phyloP scores from a whole-genome alignment of 2,329 filamentous ascomycete genomes.

The Coniochaeta prunicola region DNA sequence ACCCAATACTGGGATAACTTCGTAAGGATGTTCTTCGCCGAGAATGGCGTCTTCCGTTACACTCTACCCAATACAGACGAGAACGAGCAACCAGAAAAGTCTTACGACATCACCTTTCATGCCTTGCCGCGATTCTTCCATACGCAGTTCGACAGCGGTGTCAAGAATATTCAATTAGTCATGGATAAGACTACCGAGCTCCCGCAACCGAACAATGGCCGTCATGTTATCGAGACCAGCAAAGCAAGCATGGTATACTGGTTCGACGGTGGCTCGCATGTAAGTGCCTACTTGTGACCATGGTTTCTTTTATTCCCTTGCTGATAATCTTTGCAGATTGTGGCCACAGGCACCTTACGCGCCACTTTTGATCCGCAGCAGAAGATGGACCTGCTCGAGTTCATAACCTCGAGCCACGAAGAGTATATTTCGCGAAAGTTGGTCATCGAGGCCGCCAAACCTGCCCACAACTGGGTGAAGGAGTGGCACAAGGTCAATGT shows the following conservation, averaged over 20 bases:
- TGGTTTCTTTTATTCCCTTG: neutral
- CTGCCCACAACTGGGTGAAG: constrained; percentile 57
- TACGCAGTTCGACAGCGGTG: constrained; percentile 80
- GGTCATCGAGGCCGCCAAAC: constrained; percentile 54
- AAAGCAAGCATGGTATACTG: constrained; percentile 82
- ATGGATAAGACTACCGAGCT: constrained; percentile 55
- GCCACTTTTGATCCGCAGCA: constrained; percentile 73
- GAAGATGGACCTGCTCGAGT: constrained; percentile 80
- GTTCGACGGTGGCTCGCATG: constrained; percentile 77
- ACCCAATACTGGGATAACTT: constrained; percentile 73
- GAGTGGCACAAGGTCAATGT: constrained; percentile 56
- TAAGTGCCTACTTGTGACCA: constrained; percentile 34
- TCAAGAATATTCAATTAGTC: constrained; percentile 78
- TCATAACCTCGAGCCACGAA: constrained; percentile 67
- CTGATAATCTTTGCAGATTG: constrained; percentile 47
- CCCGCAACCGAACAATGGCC: constrained; percentile 41
- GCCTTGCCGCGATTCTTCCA: constrained; percentile 84
- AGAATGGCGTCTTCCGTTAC: constrained; percentile 68
- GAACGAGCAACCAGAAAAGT: constrained; percentile 59
- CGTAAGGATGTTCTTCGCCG: constrained; percentile 74
- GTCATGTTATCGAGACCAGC: constrained; percentile 66
- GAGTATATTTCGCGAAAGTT: constrained; percentile 73
- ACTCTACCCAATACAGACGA: constrained; percentile 51
- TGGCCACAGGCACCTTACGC: constrained; percentile 68
- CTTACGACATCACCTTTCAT: constrained; percentile 78